Conservation (phyloP, 2,329 filamentous ascomycete genomes). For the Aurifilum marmelostoma region DNA sequence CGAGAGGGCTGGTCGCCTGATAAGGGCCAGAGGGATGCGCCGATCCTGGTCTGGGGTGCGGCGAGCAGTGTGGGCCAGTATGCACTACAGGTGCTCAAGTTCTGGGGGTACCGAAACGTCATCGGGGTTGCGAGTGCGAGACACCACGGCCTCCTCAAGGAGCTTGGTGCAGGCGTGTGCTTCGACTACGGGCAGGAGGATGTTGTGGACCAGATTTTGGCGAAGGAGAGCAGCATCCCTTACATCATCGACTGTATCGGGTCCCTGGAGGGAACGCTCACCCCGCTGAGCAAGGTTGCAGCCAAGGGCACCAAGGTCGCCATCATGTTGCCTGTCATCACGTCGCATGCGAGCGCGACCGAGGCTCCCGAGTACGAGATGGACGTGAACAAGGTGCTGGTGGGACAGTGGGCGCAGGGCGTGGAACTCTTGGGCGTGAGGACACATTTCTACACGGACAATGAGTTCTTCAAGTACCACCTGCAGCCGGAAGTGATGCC, state of each 20-base stretch:
- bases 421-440: constrained; percentile 57
- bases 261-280: constrained; percentile 49
- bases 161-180: constrained; percentile 48
- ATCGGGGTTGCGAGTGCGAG: constrained; percentile 50
- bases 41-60: constrained; percentile 57
- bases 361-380: constrained; percentile 57
- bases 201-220: constrained; percentile 42
- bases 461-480: constrained; percentile 57
- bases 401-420: constrained; percentile 53
- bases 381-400: constrained; percentile 48
- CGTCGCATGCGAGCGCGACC: constrained; percentile 53
- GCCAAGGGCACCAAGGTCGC: constrained; percentile 55
- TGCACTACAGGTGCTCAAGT: constrained; percentile 52
- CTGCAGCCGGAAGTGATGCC: constrained; percentile 60
- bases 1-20: constrained; percentile 43
- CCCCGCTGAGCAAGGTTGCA: constrained; percentile 55
- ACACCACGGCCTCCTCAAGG: constrained; percentile 49
- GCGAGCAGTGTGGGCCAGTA: constrained; percentile 56
- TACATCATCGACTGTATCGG: constrained; percentile 61
- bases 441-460: constrained; percentile 59
- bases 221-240: constrained; percentile 40
- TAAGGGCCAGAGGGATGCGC: constrained; percentile 37
- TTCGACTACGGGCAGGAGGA: constrained; percentile 51
- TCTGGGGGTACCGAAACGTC: constrained; percentile 57
- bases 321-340: constrained; percentile 62